phyloP scores from a whole-genome alignment of 2,329 filamentous ascomycete species.

The Zalaria obscura region DNA sequence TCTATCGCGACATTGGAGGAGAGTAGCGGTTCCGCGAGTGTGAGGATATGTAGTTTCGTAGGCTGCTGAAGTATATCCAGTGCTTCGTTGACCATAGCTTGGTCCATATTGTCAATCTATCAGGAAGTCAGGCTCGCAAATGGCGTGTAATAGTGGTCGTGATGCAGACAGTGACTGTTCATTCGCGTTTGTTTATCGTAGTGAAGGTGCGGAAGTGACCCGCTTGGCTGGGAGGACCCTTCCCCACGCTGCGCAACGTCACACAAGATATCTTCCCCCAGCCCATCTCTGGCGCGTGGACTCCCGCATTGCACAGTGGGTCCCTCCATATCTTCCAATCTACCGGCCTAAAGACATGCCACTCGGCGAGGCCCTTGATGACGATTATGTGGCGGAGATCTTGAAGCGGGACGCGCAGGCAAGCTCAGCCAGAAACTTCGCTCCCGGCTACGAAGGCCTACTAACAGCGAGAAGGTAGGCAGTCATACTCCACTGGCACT shows the following conservation, averaged over 20 bases:
- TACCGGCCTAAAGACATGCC: constrained; percentile 4
- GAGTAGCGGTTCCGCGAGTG: constrained; percentile 21
- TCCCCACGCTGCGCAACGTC: neutral
- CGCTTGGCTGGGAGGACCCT: neutral
- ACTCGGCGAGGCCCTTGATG: constrained; percentile 36
- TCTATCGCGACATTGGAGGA: constrained; percentile 10
- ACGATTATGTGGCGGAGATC: constrained; percentile 69
- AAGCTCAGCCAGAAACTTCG: constrained; percentile 36
- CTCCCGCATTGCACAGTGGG: neutral
- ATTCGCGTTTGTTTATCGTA: constrained; percentile 3
- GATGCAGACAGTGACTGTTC: neutral
- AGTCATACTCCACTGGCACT: neutral
- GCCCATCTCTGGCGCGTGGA: too few species aligned
- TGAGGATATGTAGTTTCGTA: constrained; percentile 48
- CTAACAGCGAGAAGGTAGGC: neutral
- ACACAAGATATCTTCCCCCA: neutral
- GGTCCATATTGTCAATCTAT: neutral
- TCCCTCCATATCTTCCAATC: neutral
- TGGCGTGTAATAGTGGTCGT: neutral
- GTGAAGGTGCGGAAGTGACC: constrained; percentile 2
- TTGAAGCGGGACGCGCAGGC: constrained; percentile 67
- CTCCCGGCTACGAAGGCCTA: neutral
- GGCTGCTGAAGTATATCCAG: constrained; percentile 20
- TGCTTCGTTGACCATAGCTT: neutral
- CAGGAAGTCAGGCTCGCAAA: neutral